These are phyloP conservation scores for Cinnamomum micranthum DNA, from an alignment of 164 flowering plant species.

Conservation along the genomic window DNA sequence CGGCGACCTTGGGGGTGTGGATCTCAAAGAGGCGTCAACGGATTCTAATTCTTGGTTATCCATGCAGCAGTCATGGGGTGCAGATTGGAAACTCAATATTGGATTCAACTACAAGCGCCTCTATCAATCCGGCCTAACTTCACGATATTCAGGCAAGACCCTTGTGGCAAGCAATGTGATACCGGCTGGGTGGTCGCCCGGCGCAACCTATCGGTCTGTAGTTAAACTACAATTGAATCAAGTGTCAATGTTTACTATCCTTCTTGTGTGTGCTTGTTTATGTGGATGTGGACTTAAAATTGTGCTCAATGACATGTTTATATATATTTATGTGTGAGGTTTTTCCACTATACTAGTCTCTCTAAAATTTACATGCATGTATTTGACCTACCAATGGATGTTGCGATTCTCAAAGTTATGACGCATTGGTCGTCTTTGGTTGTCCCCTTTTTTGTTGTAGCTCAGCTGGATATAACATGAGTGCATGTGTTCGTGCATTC, in stretches of 20 bases:
- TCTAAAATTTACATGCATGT: too few species aligned
- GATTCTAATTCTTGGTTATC: conserved; percentile 24
- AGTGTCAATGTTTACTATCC: neutral
- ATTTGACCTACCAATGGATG: too few species aligned
- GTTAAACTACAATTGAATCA: conserved; percentile 36
- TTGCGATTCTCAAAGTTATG: too few species aligned
- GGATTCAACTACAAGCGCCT: conserved; percentile 37
- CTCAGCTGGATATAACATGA: too few species aligned
- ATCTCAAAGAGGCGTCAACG: conserved; percentile 22
- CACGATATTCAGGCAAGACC: conserved; percentile 31
- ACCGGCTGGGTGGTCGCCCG: conserved; percentile 61
- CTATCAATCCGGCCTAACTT: conserved; percentile 42
- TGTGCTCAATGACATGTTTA: too few species aligned
- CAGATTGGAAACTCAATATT: conserved; percentile 49
- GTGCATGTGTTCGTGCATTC: too few species aligned
- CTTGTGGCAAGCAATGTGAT: conserved; percentile 58
- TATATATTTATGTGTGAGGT: too few species aligned
- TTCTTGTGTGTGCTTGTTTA: neutral
- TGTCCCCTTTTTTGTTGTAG: too few species aligned
- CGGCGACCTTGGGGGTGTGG: conserved; percentile 49
- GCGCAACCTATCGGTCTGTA: conserved; percentile 48
- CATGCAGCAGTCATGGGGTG: conserved; percentile 70
- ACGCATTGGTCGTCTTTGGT: too few species aligned
- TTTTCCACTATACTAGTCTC: too few species aligned
- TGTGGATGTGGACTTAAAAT: neutral